A percentile compares a stretch with the other conserved stretches of the same genome.
phyloP scores from a whole-genome alignment of 805 yeast species.

The Spathaspora gorwiae region DNA sequence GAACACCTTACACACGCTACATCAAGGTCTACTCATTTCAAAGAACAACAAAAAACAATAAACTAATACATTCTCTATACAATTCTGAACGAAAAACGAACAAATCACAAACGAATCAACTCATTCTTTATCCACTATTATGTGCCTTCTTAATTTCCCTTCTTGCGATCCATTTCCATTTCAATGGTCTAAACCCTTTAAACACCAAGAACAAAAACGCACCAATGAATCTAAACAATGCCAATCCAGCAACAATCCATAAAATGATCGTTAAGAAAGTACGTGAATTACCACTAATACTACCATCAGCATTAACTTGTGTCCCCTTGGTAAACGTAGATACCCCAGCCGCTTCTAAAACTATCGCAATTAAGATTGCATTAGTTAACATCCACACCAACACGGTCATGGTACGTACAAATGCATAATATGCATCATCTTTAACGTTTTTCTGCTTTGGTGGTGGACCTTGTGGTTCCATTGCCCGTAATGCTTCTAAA shows the following conservation, averaged over 20 bases:
- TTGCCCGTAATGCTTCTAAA: constrained; percentile 49
- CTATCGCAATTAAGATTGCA: constrained; percentile 75
- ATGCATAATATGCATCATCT: constrained; percentile 77
- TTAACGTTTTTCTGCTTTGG: constrained; percentile 15
- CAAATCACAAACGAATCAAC: no score
- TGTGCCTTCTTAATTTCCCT: constrained; percentile 8
- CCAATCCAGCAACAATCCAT: constrained; percentile 92
- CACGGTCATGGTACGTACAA: constrained; percentile 84
- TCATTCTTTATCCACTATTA: neutral
- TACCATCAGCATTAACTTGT: constrained; percentile 22
- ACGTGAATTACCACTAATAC: constrained; percentile 45
- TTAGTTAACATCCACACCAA: constrained; percentile 86
- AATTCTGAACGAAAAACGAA: no score
- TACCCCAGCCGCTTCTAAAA: constrained; percentile 79
- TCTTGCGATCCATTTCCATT: constrained; percentile 31
- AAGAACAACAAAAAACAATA: no score
- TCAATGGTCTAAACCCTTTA: constrained; percentile 35
- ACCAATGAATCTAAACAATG: constrained; percentile 77
- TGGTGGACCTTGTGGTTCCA: constrained; percentile 29
- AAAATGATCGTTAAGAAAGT: constrained; percentile 77
- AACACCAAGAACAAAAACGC: constrained; percentile 53
- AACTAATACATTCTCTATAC: no score
- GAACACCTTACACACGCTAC: no score
- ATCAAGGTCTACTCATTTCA: no score
- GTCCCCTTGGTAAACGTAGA: constrained; percentile 34